Evolutionary conservation across 2,329 filamentous ascomycete species (phyloP).

Genomic region (Teratosphaeria gauchensis): DNA sequence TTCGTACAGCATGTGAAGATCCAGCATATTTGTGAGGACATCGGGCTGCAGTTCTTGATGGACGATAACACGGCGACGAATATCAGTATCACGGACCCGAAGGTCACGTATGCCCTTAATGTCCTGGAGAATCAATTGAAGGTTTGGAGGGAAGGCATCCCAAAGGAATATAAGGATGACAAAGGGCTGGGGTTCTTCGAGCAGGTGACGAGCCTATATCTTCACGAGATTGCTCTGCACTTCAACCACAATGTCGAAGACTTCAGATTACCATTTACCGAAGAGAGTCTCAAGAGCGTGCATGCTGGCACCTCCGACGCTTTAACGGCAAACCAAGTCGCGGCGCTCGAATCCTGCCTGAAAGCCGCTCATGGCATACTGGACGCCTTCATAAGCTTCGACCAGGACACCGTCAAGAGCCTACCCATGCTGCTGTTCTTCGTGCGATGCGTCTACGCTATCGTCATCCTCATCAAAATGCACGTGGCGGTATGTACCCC

Average conservation of each 20-base stretch:
- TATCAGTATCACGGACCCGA: constrained; percentile 45
- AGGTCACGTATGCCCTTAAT: constrained; percentile 46
- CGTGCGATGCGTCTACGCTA: constrained; percentile 47
- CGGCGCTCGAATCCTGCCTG: constrained; percentile 38
- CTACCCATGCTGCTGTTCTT: constrained; percentile 37
- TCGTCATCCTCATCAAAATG: constrained; percentile 51
- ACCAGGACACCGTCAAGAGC: constrained; percentile 33
- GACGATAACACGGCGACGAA: constrained; percentile 38
- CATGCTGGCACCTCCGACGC: constrained; percentile 29
- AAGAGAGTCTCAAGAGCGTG: constrained; percentile 32
- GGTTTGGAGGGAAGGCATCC: constrained; percentile 35
- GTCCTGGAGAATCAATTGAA: constrained; percentile 46
- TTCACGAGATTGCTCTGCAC: constrained; percentile 43
- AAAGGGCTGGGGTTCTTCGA: constrained; percentile 34
- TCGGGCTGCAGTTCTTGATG: constrained; percentile 48
- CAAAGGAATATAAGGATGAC: constrained; percentile 25
- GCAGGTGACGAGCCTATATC: constrained; percentile 39
- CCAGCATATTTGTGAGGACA: constrained; percentile 49
- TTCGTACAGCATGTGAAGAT: constrained; percentile 50
- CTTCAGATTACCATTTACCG: constrained; percentile 35
- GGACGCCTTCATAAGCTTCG: constrained; percentile 40
- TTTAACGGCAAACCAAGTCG: constrained; percentile 38
- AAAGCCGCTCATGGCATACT: constrained; percentile 38
- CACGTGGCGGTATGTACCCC: constrained; percentile 45
- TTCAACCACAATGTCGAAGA: constrained; percentile 36